Evolutionary conservation across 768 basidiomycete genomes (phyloP).

Genomic region (Lanmaoa pseudosensibilis): DNA sequence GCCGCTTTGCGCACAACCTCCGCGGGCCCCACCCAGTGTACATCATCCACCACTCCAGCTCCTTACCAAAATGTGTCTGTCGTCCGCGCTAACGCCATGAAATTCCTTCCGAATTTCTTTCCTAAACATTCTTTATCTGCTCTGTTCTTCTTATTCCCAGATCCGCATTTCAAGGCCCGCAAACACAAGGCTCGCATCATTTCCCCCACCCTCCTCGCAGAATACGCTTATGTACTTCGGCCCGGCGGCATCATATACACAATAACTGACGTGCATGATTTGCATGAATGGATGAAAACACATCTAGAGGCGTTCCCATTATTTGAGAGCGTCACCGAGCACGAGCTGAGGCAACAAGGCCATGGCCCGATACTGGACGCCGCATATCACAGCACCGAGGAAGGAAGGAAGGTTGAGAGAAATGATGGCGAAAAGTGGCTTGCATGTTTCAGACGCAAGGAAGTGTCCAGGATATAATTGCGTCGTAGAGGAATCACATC

Average conservation of each 20-base stretch:
- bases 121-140: constrained; percentile 85
- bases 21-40: constrained; percentile 18
- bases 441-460: constrained; percentile 79
- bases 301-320: constrained; percentile 88
- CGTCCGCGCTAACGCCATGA: constrained; percentile 97
- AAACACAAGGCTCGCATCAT: constrained; percentile 99
- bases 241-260: constrained; percentile 98
- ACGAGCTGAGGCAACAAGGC: constrained; percentile 71
- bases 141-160: constrained; percentile 97
- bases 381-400: constrained; percentile 85
- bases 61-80: constrained; percentile 88
- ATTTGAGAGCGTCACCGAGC: constrained; percentile 78
- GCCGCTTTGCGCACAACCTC: constrained; percentile 79
- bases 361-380: constrained; percentile 79
- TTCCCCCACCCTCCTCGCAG: constrained; percentile 94
- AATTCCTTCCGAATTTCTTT: constrained; percentile 97
- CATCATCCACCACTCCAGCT: constrained; percentile 32
- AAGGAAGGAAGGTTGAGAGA: constrained; percentile 94
- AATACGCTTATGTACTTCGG: constrained; percentile 91
- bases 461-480: constrained; percentile 14
- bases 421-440: constrained; percentile 91
- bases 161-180: constrained; percentile 96
- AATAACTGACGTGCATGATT: constrained; percentile 93
- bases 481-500: constrained; percentile 15
- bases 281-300: constrained; percentile 92